A percentile compares a stretch with the other conserved stretches of the same genome.
Evolutionary conservation across 2,329 filamentous ascomycete species (phyloP).

Genomic region (Aspergillus alliaceus): DNA sequence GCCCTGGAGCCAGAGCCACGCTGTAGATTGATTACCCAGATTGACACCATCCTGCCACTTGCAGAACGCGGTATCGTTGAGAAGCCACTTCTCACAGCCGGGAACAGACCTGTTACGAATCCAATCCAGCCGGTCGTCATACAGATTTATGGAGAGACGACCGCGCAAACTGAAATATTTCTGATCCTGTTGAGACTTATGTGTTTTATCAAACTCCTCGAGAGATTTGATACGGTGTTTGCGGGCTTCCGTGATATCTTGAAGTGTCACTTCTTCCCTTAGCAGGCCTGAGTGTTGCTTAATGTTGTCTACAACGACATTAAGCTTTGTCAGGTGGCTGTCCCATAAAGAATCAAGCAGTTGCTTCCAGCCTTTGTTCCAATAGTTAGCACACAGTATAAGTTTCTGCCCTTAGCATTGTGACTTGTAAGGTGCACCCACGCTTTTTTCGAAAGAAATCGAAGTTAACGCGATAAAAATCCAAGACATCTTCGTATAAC

Average conservation of each 20-base stretch:
- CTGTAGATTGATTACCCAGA: not conserved
- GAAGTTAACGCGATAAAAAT: constrained; percentile 34
- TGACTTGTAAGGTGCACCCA: constrained; percentile 6
- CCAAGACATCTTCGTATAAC: constrained; percentile 39
- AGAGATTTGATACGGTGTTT: constrained; percentile 3
- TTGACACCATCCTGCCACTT: not conserved
- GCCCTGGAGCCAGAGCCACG: constrained; percentile 20
- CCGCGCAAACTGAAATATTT: not conserved
- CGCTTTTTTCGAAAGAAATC: constrained; percentile 31
- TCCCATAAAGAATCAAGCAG: constrained; percentile 10
- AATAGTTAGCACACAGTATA: no score
- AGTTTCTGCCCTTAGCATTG: no score
- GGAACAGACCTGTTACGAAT: not conserved
- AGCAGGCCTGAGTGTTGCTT: constrained; percentile 6
- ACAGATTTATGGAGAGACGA: not conserved
- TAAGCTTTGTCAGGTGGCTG: not conserved
- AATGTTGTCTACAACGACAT: constrained; percentile 2
- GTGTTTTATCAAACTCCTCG: constrained; percentile 4
- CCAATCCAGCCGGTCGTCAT: constrained; percentile 5
- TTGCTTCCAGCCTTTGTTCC: constrained; percentile 7
- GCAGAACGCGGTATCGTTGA: constrained; percentile 4
- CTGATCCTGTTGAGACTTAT: constrained; percentile 1
- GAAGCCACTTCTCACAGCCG: constrained; percentile 5
- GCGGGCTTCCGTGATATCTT: constrained; percentile 4
- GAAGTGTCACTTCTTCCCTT: constrained; percentile 7